Conservation (phyloP, 2,329 filamentous ascomycete species). For the Penicillium sp. region DNA sequence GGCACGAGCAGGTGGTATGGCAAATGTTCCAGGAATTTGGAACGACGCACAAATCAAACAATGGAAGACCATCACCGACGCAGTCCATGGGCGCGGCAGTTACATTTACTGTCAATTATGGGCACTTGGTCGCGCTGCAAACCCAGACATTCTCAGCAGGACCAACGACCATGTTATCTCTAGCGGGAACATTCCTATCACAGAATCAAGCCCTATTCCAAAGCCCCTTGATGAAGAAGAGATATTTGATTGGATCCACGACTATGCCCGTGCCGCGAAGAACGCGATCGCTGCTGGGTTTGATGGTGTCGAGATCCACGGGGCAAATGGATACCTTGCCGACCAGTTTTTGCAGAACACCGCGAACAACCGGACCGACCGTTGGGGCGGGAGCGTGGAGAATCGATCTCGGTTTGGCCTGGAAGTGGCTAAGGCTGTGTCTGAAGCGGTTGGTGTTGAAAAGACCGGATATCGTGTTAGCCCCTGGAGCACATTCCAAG, state of each 20-base stretch:
- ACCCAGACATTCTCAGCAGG: constrained; percentile 30
- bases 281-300: constrained; percentile 56
- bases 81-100: constrained; percentile 60
- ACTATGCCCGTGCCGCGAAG: constrained; percentile 46
- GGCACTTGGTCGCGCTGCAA: constrained; percentile 57
- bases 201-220: constrained; percentile 31
- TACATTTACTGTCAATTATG: constrained; percentile 64
- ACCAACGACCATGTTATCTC: constrained; percentile 16
- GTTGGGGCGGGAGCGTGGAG: constrained; percentile 53
- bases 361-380: constrained; percentile 50
- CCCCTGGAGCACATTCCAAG: constrained; percentile 41
- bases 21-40: constrained; percentile 58
- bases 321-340: constrained; percentile 51
- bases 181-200: constrained; percentile 13
- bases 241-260: constrained; percentile 41
- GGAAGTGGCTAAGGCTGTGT: constrained; percentile 50
- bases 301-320: constrained; percentile 31
- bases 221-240: constrained; percentile 39
- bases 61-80: constrained; percentile 61
- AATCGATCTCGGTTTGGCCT: constrained; percentile 55
- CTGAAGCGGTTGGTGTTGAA: constrained; percentile 46
- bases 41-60: constrained; percentile 54
- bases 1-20: constrained; percentile 47
- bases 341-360: constrained; percentile 53
- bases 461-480: constrained; percentile 48